phyloP scores from a whole-genome alignment of 2,329 filamentous ascomycete species.

The Botrytis squamosa region DNA sequence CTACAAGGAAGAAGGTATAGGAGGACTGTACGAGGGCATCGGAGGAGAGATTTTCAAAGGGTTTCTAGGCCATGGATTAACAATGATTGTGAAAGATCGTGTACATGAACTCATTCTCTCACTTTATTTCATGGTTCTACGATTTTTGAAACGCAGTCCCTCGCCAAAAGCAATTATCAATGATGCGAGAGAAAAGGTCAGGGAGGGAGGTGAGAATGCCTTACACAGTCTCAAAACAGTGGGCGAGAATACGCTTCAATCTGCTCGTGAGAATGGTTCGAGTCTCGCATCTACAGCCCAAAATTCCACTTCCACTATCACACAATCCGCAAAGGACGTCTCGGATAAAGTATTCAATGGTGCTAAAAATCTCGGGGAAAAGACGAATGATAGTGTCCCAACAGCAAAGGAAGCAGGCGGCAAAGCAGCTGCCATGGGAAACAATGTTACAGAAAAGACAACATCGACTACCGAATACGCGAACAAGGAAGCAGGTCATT shows the following conservation, averaged over 20 bases:
- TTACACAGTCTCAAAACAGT: background rate
- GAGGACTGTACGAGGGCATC: constrained; percentile 73
- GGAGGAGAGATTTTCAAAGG: constrained; percentile 75
- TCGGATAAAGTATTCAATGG: background rate
- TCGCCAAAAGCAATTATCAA: constrained; percentile 44
- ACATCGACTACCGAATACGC: constrained; percentile 26
- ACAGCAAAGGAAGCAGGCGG: background rate
- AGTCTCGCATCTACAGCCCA: background rate
- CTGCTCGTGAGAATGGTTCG: background rate
- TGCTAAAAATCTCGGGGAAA: background rate
- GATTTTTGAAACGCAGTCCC: constrained; percentile 45
- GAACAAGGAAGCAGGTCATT: constrained; percentile 33
- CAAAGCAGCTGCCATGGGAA: constrained; percentile 18
- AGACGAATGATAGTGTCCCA: background rate
- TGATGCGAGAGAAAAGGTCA: constrained; percentile 35
- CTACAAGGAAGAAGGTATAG: constrained; percentile 61
- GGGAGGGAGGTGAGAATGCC: constrained; percentile 27
- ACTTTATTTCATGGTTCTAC: constrained; percentile 66
- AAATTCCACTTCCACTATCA: background rate
- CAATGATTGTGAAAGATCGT: constrained; percentile 81
- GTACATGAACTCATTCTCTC: constrained; percentile 71
- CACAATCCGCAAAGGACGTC: background rate
- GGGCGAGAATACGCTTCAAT: background rate
- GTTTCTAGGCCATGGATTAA: constrained; percentile 82
- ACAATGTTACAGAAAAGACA: constrained; percentile 25